These are phyloP conservation scores for Jimgerdemannia lactiflua DNA, from an alignment of 192 early-diverging fungal species.

Conservation along the genomic window DNA sequence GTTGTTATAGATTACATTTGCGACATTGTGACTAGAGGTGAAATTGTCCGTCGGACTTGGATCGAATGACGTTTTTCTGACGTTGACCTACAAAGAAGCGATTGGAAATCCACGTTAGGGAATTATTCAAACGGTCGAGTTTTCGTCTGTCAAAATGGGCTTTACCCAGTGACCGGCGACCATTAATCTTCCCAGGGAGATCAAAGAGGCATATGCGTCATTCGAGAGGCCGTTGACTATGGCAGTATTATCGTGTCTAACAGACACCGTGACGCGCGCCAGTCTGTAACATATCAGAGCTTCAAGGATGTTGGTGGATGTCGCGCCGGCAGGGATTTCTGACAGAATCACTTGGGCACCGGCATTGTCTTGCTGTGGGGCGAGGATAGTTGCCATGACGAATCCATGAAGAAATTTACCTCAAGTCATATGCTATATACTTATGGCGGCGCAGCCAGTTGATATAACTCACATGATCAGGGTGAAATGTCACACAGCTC, in stretches of 20 bases:
- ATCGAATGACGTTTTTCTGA: background rate
- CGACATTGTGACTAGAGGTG: background rate
- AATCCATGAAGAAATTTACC: too few relatives aligned
- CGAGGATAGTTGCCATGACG: too few relatives aligned
- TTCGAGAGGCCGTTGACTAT: background rate
- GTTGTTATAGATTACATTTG: background rate
- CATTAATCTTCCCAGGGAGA: background rate
- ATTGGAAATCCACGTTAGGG: background rate
- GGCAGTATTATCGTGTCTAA: background rate
- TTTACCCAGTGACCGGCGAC: background rate
- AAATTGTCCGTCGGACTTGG: background rate
- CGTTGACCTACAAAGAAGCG: background rate
- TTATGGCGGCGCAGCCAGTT: too few relatives aligned
- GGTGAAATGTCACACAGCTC: too few relatives aligned
- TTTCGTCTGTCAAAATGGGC: background rate
- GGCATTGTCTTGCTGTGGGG: background rate
- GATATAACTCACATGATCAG: too few relatives aligned
- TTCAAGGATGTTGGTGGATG: background rate
- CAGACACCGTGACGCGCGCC: background rate
- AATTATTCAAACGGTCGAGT: background rate
- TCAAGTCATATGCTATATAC: too few relatives aligned
- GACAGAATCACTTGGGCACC: background rate
- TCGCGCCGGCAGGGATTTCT: background rate
- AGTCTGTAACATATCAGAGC: background rate
- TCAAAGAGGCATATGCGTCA: background rate